phyloP scores from a whole-genome alignment of 78 protist species.

The Dictyostelium brefeldianum region DNA sequence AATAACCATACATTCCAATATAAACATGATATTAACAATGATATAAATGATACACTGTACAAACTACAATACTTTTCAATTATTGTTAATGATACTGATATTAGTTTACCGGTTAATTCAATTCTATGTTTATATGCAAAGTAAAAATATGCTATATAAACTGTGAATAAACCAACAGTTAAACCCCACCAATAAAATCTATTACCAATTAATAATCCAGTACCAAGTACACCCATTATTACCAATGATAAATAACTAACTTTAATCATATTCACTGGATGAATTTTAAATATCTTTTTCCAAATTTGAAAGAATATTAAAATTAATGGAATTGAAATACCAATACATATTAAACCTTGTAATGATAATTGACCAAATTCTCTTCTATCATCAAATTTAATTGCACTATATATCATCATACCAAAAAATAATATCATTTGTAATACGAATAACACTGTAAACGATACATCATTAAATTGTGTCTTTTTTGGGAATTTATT shows the following conservation, averaged over 20 bases:
- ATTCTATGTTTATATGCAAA: slow-evolving; percentile 36
- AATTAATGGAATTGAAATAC: not conserved
- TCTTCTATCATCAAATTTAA: not conserved
- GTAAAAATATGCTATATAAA: not conserved
- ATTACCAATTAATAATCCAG: not conserved
- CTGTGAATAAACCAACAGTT: not conserved
- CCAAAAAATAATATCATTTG: not conserved
- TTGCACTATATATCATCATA: not conserved
- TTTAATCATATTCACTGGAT: slow-evolving; percentile 1
- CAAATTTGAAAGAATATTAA: slow-evolving; percentile 4
- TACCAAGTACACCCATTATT: not conserved
- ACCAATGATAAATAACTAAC: not conserved
- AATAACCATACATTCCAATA: not conserved
- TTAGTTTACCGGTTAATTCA: slow-evolving; percentile 40
- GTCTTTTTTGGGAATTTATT: not conserved
- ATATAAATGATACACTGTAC: slow-evolving; percentile 3
- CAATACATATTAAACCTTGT: not conserved
- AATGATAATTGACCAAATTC: not conserved
- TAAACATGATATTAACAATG: slow-evolving; percentile 4
- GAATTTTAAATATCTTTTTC: slow-evolving; percentile 11
- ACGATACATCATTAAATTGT: not conserved
- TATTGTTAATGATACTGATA: slow-evolving; percentile 7
- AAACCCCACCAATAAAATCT: not conserved
- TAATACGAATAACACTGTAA: not conserved
- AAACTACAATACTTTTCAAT: slow-evolving; percentile 31